phyloP scores from a whole-genome alignment of 2,329 filamentous ascomycete genomes.

The Fusarium continuum region DNA sequence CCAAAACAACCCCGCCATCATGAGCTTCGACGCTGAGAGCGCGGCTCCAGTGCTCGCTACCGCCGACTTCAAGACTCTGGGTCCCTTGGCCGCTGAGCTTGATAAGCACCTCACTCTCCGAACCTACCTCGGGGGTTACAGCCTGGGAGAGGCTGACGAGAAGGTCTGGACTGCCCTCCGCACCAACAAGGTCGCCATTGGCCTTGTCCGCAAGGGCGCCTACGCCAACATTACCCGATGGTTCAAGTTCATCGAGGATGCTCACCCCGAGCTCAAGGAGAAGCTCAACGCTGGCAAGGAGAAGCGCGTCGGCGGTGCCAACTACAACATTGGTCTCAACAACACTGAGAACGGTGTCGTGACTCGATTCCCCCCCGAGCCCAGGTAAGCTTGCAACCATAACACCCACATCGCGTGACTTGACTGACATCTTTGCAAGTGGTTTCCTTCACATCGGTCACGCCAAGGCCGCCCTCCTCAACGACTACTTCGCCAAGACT shows the following conservation, averaged over 20 bases:
- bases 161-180: constrained; percentile 86
- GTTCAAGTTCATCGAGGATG: constrained; percentile 86
- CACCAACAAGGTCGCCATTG: constrained; percentile 83
- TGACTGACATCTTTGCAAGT: constrained; percentile 45
- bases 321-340: constrained; percentile 87
- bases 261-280: constrained; percentile 77
- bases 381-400: constrained; percentile 68
- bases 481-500: constrained; percentile 96
- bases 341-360: constrained; percentile 90
- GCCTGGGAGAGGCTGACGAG: constrained; percentile 77
- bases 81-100: constrained; percentile 76
- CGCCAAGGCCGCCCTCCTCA: constrained; percentile 90
- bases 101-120: constrained; percentile 89
- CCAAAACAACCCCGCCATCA: constrained; percentile 22
- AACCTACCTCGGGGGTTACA: constrained; percentile 85
- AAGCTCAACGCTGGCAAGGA: constrained; percentile 67
- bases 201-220: constrained; percentile 80
- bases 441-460: constrained; percentile 96
- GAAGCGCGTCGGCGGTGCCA: constrained; percentile 80
- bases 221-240: constrained; percentile 83
- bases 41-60: constrained; percentile 40
- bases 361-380: constrained; percentile 92
- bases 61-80: constrained; percentile 80
- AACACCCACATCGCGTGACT: constrained; percentile 17
- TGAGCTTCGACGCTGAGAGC: constrained; percentile 43